These are phyloP conservation scores for Citrus unshiu DNA, from an alignment of 345 rosid genomes.

Conservation along the genomic window DNA sequence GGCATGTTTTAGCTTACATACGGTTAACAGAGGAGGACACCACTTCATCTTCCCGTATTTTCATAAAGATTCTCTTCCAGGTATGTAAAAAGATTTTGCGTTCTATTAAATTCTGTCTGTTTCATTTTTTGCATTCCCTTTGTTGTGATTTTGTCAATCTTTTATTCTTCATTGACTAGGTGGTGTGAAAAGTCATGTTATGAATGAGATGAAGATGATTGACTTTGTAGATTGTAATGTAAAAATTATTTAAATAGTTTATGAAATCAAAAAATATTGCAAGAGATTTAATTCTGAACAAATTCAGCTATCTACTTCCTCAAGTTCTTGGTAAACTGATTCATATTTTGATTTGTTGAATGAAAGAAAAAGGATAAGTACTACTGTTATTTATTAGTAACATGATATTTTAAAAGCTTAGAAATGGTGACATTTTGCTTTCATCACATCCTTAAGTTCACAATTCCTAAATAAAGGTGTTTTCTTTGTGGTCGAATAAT, in stretches of 20 bases:
- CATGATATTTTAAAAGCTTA: not conserved
- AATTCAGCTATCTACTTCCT: not conserved
- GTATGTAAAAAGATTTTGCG: conserved; percentile 24
- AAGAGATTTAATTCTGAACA: not conserved
- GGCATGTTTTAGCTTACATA: conserved; percentile 89
- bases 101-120: not conserved
- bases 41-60: conserved; percentile 88
- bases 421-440: not conserved
- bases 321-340: not conserved
- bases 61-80: conserved; percentile 97
- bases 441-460: not conserved
- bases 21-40: conserved; percentile 91
- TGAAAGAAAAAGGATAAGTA: not conserved
- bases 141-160: not conserved
- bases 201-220: not conserved
- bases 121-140: not conserved
- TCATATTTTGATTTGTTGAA: not conserved
- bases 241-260: not conserved
- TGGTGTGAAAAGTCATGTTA: not conserved
- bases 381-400: not conserved
- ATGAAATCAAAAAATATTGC: not conserved
- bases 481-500: not conserved
- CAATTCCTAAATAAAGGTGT: not conserved
- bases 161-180: not conserved
- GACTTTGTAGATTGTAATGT: not conserved